Evolutionary conservation across 768 basidiomycete genomes (phyloP).

Genomic region (Russula vinacea): DNA sequence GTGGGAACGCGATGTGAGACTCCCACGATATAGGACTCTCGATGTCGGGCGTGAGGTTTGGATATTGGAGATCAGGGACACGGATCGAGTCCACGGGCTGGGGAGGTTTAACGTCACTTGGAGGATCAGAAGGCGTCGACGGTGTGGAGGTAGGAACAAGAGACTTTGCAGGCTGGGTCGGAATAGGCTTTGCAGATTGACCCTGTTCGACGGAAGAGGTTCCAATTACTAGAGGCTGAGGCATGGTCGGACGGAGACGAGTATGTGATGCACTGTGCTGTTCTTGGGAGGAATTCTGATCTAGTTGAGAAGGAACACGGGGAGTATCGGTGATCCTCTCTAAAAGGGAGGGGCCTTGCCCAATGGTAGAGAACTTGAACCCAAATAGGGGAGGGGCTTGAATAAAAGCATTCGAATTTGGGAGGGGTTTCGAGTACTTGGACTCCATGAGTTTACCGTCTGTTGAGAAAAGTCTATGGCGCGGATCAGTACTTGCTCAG

Average conservation of each 20-base stretch:
- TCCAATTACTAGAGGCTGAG: neutral
- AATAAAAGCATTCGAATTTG: neutral
- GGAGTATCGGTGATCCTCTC: constrained; percentile 11
- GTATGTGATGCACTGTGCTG: neutral
- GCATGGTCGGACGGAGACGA: neutral
- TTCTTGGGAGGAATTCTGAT: constrained; percentile 3
- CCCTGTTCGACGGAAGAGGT: neutral
- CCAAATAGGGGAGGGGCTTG: neutral
- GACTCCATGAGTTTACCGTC: neutral
- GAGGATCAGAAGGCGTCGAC: neutral
- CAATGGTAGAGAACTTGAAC: constrained; percentile 21
- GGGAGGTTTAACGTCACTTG: neutral
- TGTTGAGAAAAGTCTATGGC: neutral
- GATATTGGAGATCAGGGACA: constrained; percentile 24
- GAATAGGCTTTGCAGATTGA: neutral
- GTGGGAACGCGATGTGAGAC: neutral
- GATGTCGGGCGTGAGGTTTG: neutral
- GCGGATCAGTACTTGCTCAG: neutral
- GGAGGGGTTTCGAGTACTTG: neutral
- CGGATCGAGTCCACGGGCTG: neutral
- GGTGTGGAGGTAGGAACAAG: neutral
- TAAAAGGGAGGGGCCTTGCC: constrained; percentile 16
- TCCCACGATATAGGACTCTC: neutral
- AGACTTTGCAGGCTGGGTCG: neutral
- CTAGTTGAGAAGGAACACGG: neutral